These are phyloP conservation scores for Sporothrix dimorphospora DNA, from an alignment of 2,329 filamentous ascomycete species.

Conservation along the genomic window DNA sequence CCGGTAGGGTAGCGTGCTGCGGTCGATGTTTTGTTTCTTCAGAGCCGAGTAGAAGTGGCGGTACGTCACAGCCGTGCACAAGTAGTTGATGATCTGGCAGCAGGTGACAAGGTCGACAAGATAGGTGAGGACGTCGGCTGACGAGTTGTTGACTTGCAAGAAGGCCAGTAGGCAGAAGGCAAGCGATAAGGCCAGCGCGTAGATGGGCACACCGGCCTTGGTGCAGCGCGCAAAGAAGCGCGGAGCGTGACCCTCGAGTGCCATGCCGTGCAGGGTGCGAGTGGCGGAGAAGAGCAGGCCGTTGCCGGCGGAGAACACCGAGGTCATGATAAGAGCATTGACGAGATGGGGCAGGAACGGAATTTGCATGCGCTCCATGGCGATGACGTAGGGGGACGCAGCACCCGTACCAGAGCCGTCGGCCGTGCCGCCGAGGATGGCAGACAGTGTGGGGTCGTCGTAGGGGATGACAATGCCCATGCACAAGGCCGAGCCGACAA, in stretches of 20 bases:
- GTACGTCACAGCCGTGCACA: conserved; percentile 61
- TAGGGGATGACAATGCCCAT: conserved; percentile 66
- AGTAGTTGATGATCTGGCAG: conserved; percentile 62
- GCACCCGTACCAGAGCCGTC: conserved; percentile 57
- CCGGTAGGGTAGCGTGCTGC: conserved; percentile 58
- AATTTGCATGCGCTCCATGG: conserved; percentile 61
- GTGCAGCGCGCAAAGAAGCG: conserved; percentile 57
- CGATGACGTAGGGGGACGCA: conserved; percentile 55
- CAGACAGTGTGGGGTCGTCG: conserved; percentile 57
- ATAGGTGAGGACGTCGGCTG: conserved; percentile 62
- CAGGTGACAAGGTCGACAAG: conserved; percentile 63
- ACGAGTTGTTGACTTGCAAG: conserved; percentile 59
- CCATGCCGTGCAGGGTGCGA: conserved; percentile 62
- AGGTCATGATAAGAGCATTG: conserved; percentile 63
- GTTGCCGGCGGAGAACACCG: conserved; percentile 64
- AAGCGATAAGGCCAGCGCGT: conserved; percentile 54
- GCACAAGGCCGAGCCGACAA: conserved; percentile 65
- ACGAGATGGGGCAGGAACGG: conserved; percentile 60
- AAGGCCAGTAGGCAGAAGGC: conserved; percentile 66
- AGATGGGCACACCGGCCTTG: conserved; percentile 63
- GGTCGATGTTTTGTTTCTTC: conserved; percentile 56
- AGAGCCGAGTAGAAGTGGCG: conserved; percentile 61
- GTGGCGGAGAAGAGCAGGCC: conserved; percentile 65
- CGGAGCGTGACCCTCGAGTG: conserved; percentile 59
- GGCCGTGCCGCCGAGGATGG: conserved; percentile 53